Evolutionary conservation across 2,329 filamentous ascomycete genomes (phyloP), one percentile per base, ranked within the genome.

Genomic region (Thermomyces lanuginosus): DNA sequence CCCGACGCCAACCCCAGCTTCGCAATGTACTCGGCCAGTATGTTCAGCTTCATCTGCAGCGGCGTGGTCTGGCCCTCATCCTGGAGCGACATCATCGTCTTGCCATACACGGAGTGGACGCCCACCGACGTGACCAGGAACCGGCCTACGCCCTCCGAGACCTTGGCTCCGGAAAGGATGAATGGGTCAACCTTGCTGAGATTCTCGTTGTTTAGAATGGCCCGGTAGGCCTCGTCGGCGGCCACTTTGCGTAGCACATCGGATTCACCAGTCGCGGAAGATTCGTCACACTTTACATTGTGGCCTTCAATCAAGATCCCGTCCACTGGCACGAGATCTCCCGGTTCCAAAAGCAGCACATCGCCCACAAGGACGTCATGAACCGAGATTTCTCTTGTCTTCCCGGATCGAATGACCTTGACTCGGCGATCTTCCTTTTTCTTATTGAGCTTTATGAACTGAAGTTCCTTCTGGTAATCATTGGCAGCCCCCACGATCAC

Each of bases 391-490:
- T 78, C 71, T 36, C 66, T 62, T 0, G 71, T 72, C 39, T 64
- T 71, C 16, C 77, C 80, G 1, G 77, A 83, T n/a, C 80, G 72
- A 27, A 79, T 58, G 6, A 81, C 72, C 35, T 80, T 82, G 39
- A 86, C 71, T 26, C 66, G 58, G 16, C 78, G 66, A 43, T 82
- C 73, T 26, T 82, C 72, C 49, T 84, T 84, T 44, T 81, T 80
- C 48, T 71, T 71, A 51, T 83, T 83, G 33, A 84, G 57, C 48
- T 80, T 81, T 20, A 79, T 74, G 41, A 84, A 84, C 42, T 81
- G 76, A 23, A 74, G 66, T 46, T 83, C 78, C 49, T 83, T 83
- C 42, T 84, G 78, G 65, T 72, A 84, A 44, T 84, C 79, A 37
- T 82, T 84, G 17, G 73, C 56, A n/a, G 78, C 77, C 34, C 76